Conservation (phyloP, 2,329 filamentous ascomycete genomes). For the Trichoderma hamatum region DNA sequence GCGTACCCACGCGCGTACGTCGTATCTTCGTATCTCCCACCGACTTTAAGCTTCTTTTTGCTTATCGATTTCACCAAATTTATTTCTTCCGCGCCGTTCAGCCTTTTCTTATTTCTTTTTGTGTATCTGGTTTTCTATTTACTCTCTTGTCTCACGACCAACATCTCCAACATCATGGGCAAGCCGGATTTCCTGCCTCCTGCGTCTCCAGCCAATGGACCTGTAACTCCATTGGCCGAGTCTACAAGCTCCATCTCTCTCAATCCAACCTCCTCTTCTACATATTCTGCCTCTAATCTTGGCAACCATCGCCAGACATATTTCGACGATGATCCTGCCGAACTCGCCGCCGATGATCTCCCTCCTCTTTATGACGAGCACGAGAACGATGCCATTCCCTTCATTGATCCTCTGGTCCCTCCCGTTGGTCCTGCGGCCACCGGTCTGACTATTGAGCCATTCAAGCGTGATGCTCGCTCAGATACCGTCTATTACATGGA, state of each 20-base stretch:
- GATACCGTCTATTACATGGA: constrained; percentile 50
- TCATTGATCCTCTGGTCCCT: constrained; percentile 35
- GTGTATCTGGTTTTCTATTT: neutral
- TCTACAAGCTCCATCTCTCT: constrained; percentile 36
- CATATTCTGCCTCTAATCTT: constrained; percentile 29
- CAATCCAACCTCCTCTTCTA: constrained; percentile 26
- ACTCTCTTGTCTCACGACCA: no score
- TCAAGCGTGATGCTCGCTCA: constrained; percentile 38
- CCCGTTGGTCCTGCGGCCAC: constrained; percentile 34
- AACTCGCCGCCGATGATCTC: constrained; percentile 45
- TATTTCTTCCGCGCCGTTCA: neutral
- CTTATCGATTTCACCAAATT: constrained; percentile 12
- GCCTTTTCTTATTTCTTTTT: neutral
- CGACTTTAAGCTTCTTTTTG: constrained; percentile 19
- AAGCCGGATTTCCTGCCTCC: constrained; percentile 31
- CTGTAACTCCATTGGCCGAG: constrained; percentile 34
- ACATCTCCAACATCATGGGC: constrained; percentile 31
- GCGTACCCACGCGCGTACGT: neutral
- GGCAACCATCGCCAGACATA: constrained; percentile 34
- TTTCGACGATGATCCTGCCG: constrained; percentile 44
- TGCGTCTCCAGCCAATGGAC: constrained; percentile 17
- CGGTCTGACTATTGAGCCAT: constrained; percentile 34
- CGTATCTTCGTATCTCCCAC: neutral
- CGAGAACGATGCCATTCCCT: constrained; percentile 33
- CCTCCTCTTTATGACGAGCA: constrained; percentile 51